phyloP scores from a whole-genome alignment of 2,329 filamentous ascomycete genomes.

The Ophiostoma piceae region DNA sequence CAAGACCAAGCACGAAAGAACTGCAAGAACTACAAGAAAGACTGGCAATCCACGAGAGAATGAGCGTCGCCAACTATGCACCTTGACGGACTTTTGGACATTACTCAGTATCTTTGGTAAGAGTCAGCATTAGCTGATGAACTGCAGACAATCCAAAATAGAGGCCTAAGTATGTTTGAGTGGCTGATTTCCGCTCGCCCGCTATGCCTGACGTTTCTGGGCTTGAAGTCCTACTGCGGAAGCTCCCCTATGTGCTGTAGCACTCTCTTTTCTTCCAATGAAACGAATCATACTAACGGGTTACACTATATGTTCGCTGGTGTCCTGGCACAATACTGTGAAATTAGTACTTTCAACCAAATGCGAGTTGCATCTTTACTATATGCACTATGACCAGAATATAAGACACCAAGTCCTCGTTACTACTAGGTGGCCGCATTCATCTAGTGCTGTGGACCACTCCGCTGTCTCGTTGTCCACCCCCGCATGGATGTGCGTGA shows the following conservation, averaged over 20 bases:
- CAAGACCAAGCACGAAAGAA: too few relatives aligned
- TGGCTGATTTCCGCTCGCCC: not conserved
- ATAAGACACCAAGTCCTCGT: too few relatives aligned
- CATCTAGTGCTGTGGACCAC: not conserved
- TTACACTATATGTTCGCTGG: too few relatives aligned
- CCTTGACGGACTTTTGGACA: too few relatives aligned
- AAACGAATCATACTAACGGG: not conserved
- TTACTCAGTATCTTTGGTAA: too few relatives aligned
- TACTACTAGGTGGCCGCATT: not conserved
- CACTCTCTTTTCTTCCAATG: not conserved
- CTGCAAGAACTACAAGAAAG: too few relatives aligned
- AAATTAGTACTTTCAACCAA: too few relatives aligned
- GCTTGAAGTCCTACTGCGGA: not conserved
- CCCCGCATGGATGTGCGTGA: conserved; percentile 5
- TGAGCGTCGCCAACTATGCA: not conserved
- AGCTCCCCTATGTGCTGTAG: not conserved
- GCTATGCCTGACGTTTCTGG: not conserved
- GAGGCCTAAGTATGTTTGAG: not conserved
- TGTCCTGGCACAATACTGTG: too few relatives aligned
- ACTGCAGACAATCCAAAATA: too few relatives aligned
- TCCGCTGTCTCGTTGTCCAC: not conserved
- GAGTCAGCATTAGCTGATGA: too few relatives aligned
- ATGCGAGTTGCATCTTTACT: too few relatives aligned
- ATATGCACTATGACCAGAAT: too few relatives aligned
- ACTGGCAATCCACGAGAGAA: not conserved